These are phyloP conservation scores for Neostapfia colusana DNA, from an alignment of 176 grass and related monocot genomes.

Conservation along the genomic window DNA sequence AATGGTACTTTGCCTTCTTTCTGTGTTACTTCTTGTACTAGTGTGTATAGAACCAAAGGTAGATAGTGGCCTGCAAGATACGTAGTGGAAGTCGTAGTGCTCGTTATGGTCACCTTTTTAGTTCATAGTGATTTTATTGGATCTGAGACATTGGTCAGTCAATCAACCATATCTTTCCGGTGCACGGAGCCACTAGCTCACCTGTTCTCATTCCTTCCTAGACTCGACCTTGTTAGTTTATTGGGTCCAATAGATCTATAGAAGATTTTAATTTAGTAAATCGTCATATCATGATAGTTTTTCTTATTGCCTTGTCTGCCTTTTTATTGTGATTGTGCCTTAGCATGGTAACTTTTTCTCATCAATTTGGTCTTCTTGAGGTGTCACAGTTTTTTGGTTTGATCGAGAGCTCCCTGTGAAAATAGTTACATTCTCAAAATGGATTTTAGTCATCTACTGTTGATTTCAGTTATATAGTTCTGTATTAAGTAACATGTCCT, in stretches of 20 bases:
- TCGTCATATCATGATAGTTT: neutral
- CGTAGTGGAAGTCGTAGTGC: conserved; percentile 37
- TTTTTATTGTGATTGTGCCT: neutral
- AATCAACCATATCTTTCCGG: conserved; percentile 19
- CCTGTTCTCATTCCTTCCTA: conserved; percentile 3
- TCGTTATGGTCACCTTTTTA: conserved; percentile 27
- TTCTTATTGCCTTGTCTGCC: conserved; percentile 1
- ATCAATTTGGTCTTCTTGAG: conserved; percentile 18
- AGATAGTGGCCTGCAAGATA: neutral
- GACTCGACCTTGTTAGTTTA: neutral
- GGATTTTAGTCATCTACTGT: conserved; percentile 18
- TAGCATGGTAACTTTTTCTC: neutral
- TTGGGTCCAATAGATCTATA: neutral
- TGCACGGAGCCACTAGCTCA: neutral
- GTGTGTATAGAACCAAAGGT: conserved; percentile 1
- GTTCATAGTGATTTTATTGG: conserved; percentile 11
- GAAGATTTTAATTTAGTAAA: conserved; percentile 1
- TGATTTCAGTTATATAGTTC: conserved; percentile 28
- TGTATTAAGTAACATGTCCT: conserved; percentile 37
- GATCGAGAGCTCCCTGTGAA: neutral
- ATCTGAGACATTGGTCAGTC: conserved; percentile 23
- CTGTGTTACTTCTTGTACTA: neutral
- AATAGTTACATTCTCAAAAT: neutral
- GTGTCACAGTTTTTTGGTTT: conserved; percentile 7
- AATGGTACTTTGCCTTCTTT: conserved; percentile 69